Evolutionary conservation across 768 basidiomycete genomes (phyloP).

Genomic region (Fistulinella prunicolor): DNA sequence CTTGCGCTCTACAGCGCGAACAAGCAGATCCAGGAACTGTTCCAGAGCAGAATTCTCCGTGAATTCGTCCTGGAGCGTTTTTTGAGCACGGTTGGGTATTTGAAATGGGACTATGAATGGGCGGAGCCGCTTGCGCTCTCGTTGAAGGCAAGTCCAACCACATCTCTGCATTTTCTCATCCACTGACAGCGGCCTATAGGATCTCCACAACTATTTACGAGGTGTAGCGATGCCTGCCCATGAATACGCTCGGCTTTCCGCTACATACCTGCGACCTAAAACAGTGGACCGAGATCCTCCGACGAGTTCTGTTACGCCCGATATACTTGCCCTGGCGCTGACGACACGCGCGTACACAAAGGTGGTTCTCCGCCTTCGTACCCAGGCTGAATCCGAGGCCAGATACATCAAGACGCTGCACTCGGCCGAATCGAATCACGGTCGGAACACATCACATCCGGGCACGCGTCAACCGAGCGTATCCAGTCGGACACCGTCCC

Average conservation of each 20-base stretch:
- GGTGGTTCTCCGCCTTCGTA: constrained; percentile 73
- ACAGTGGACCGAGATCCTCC: constrained; percentile 38
- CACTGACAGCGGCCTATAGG: constrained; percentile 40
- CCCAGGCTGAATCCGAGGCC: constrained; percentile 68
- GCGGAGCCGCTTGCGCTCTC: constrained; percentile 63
- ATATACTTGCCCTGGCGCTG: constrained; percentile 51
- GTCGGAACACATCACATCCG: constrained; percentile 5
- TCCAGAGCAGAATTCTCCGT: constrained; percentile 47
- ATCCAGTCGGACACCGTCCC: constrained; percentile 69
- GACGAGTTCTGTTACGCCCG: constrained; percentile 39
- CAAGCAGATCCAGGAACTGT: constrained; percentile 51
- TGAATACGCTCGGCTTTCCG: constrained; percentile 62
- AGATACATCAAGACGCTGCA: constrained; percentile 17
- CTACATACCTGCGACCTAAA: constrained; percentile 53
- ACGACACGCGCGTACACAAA: constrained; percentile 75
- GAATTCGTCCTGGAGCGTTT: constrained; percentile 70
- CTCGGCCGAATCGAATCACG: constrained; percentile 1
- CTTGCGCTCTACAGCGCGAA: constrained; percentile 55
- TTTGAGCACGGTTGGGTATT: constrained; percentile 69
- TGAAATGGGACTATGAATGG: constrained; percentile 53
- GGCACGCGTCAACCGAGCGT: constrained; percentile 36
- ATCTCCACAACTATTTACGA: constrained; percentile 76
- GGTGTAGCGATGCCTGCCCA: constrained; percentile 75
- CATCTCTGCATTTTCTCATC: not conserved
- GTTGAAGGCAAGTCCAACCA: constrained; percentile 47